Conservation (phyloP, 257 asterid species). For the Apocynum venetum region DNA sequence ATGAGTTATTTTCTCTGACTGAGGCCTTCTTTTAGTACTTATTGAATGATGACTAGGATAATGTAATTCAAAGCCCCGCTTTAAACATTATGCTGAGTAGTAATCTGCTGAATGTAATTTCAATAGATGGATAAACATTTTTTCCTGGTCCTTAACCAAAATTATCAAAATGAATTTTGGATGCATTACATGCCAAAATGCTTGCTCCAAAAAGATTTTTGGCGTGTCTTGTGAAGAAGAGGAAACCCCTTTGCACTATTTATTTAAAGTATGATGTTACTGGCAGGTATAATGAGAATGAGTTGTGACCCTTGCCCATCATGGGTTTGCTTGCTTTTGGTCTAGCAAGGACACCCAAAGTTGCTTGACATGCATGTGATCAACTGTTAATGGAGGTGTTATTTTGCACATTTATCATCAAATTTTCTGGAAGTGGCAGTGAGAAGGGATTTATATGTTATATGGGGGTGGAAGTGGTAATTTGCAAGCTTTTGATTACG, state of each 20-base stretch:
- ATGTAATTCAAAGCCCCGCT: neutral
- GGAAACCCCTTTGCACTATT: neutral
- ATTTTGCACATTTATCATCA: neutral
- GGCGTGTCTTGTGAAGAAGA: neutral
- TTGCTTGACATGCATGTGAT: neutral
- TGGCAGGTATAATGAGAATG: neutral
- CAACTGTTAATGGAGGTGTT: neutral
- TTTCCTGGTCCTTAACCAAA: neutral
- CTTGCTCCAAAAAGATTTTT: neutral
- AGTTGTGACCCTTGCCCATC: neutral
- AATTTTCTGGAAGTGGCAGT: neutral
- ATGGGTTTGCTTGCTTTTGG: neutral
- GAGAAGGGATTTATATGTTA: neutral
- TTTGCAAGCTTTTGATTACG: neutral
- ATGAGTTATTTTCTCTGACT: neutral
- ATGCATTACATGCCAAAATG: neutral
- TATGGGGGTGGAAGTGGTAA: neutral
- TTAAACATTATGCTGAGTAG: neutral
- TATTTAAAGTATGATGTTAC: neutral
- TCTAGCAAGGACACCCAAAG: neutral
- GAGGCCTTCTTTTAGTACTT: neutral
- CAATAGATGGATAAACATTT: neutral
- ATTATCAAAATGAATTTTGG: neutral
- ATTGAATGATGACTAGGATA: neutral
- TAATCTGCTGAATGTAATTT: neutral